A percentile compares a stretch with the other conserved stretches of the same genome.
Evolutionary conservation across 2,329 filamentous ascomycete species (phyloP).

Genomic region (Xylogone sp.): DNA sequence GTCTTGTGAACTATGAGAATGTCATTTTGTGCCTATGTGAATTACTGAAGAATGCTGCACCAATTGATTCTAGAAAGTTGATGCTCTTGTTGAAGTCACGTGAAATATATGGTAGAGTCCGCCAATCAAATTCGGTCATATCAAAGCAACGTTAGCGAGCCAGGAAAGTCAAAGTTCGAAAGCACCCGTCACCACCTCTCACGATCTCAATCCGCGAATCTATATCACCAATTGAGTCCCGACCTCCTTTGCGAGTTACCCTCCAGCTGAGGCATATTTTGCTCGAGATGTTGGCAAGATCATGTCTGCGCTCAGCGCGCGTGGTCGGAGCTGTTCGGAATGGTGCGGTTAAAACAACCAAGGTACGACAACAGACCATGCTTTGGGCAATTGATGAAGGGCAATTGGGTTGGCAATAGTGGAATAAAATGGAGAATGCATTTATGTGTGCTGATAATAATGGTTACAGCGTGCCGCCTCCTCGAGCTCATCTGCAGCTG

Average conservation of each 20-base stretch:
- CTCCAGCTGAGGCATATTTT: conserved; percentile 26
- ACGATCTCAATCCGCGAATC: conserved; percentile 18
- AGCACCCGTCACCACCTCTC: conserved; percentile 12
- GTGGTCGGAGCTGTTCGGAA: conserved; percentile 74
- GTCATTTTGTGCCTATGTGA: too few species aligned
- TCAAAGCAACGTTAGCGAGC: background rate
- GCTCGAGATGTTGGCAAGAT: conserved; percentile 85
- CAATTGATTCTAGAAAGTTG: too few species aligned
- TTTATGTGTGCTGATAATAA: conserved; percentile 34
- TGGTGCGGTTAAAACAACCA: conserved; percentile 66
- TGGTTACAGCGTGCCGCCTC: conserved; percentile 59
- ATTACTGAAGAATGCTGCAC: too few species aligned
- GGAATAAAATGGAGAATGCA: background rate
- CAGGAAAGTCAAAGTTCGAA: conserved; percentile 9
- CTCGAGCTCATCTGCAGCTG: conserved; percentile 62
- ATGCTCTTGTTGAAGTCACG: background rate
- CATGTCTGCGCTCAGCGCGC: conserved; percentile 85
- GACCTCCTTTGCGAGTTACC: conserved; percentile 21
- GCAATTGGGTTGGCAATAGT: background rate
- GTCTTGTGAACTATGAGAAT: too few species aligned
- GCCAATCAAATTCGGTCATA: background rate
- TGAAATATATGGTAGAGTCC: background rate
- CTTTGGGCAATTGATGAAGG: conserved; percentile 15
- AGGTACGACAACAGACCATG: conserved; percentile 60
- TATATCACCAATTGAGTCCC: conserved; percentile 26